Evolutionary conservation across 371 early-diverging fungal species (phyloP), one percentile per base, ranked within the genome.

Genomic region (Mucor ambiguus): DNA sequence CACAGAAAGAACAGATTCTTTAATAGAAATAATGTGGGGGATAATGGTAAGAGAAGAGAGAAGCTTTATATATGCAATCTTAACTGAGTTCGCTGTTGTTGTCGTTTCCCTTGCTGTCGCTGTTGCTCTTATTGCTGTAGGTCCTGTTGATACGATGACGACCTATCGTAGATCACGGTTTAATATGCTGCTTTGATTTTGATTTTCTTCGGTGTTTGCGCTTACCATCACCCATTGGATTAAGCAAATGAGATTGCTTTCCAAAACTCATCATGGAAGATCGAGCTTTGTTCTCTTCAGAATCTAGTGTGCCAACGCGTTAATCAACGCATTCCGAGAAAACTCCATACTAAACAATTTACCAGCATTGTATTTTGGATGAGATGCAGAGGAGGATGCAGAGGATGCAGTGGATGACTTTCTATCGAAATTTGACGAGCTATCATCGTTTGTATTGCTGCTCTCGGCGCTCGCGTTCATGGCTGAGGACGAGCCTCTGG

Each of bases 231-330:
- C 14, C 37, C 9, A 66, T 29, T 20, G 76, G 76, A 57, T 76
- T 76, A 30, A 73, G 58, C 58, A 76, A 68, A 44, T 76, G 66
- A 1, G 76, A 76, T 71, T 73, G 59, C 61, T 71, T 76, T 2
- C 76, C 76, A 43, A 76, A 66, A 4, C 66, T 61, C 76, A 76
- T 76, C 64, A 64, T 73, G 3, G 68, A 66, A 9, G 72, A 66
- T 56, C 69, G 44, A 22, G 35, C 46, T 32, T 67, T 60, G 28
- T 35, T 58, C 26, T 46, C 57, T 24, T 55, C 54, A 20, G 59
- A 49, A 20, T 63, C 63, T 63, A 38, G 22, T 22, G n/a, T 46
- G n/a, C 14, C 14, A 24, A 12, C 55, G 29, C 24, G 26, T 49
- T 26, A 49, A 12, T 12, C 22, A 26, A 24, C 4, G 2, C 12